Evolutionary conservation across 2,329 filamentous ascomycete species (phyloP), one percentile per base, ranked within the genome.

Genomic region (Rhinocladiella similis): DNA sequence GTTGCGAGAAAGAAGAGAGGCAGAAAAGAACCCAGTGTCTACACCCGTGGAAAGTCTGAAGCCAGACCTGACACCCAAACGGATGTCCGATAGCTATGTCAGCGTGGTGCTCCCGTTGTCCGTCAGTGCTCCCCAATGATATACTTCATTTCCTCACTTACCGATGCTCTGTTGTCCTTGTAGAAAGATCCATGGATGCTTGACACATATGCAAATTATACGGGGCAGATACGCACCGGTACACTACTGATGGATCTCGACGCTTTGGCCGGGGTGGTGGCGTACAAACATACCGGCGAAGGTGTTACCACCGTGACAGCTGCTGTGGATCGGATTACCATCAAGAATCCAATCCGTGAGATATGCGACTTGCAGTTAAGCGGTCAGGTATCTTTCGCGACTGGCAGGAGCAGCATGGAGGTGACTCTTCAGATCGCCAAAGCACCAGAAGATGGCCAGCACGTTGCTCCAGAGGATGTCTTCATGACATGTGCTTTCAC

Each of bases 181-280:
- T 86, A 83, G 5, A 85, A 83, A 66, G 89, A 91, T 67, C 87
- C 87, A 50, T 91, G 87, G 86, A 75, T 92, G 12, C 80, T 89
- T 10, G 89, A 92, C 68, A 88, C 85, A 0, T 92, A 92, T 67
- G 82, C 90, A 66, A 91, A 91, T 71, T 82, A 87, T 1, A 85
- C 84, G 0, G 89, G 89, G 0, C 87, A 90, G 64, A 88, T 92
- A 63, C 80, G 77, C 51, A 77, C 91, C 6, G 89, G 89, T 0
- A 85, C 88, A 0, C 75, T 92, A 14, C 83, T 92, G 59, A 91
- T 91, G 87, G 89, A 92, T 61, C 79, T 92, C 1, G 89, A 92
- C 71, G 89, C 89, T 0, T 73, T 92, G 6, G 88, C 88, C 1
- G 89, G 89, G 9, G 83, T 91, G 46, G 83, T 92, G 54, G 88